These are phyloP conservation scores for Pyronema omphalodes DNA, from an alignment of 495 filamentous ascomycete species.

Conservation along the genomic window DNA sequence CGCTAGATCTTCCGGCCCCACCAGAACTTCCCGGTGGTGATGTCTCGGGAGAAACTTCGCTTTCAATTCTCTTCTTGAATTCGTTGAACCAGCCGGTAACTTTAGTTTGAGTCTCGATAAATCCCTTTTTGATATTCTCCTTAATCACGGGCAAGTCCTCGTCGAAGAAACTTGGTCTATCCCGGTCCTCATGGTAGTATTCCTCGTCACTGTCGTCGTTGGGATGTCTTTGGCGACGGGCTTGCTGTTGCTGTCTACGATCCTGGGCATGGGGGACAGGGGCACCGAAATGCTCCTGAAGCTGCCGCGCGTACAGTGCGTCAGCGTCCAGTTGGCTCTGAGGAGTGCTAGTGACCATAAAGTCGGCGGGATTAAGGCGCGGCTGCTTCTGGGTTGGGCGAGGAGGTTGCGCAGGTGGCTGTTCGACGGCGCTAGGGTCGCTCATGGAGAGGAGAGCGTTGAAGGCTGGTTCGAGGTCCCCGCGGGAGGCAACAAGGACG, in stretches of 20 bases:
- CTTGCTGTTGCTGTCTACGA: conserved; percentile 8
- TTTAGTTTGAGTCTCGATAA: conserved; percentile 79
- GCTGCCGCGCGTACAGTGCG: conserved; percentile 81
- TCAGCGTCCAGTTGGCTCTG: conserved; percentile 74
- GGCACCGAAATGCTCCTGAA: conserved; percentile 54
- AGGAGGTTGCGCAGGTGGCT: conserved; percentile 49
- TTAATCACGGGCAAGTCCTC: conserved; percentile 89
- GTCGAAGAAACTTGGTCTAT: conserved; percentile 56
- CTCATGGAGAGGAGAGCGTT: conserved; percentile 55
- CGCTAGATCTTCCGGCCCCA: conserved; percentile 4
- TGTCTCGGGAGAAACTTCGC: conserved; percentile 38
- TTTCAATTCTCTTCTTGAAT: conserved; percentile 79
- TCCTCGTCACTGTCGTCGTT: conserved; percentile 30
- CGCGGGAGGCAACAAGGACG: conserved; percentile 68
- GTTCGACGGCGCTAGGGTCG: conserved; percentile 26
- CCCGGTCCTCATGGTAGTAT: conserved; percentile 39
- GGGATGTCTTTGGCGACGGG: not conserved
- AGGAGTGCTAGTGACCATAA: conserved; percentile 34
- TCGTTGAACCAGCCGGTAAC: conserved; percentile 85
- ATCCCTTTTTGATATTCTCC: conserved; percentile 86
- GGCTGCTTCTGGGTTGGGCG: conserved; percentile 34
- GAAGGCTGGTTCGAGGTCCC: conserved; percentile 82
- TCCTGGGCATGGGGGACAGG: not conserved
- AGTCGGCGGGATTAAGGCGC: conserved; percentile 20
- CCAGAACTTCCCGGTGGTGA: conserved; percentile 12